A percentile compares a stretch with the other conserved stretches of the same genome.
phyloP scores from a whole-genome alignment of 2,329 filamentous ascomycete genomes.

The Pyrenophora teres region DNA sequence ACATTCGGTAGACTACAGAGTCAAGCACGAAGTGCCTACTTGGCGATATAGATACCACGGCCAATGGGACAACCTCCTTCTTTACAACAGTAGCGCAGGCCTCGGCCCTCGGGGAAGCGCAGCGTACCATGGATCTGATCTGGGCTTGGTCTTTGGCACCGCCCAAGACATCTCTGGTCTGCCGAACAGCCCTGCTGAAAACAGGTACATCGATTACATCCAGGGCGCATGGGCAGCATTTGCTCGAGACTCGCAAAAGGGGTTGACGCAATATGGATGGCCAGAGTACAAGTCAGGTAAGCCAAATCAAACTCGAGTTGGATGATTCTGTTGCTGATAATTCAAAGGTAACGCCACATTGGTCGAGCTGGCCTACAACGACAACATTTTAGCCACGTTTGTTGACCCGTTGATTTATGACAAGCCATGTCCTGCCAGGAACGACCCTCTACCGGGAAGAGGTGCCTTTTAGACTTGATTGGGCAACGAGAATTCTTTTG shows the following conservation, averaged over 20 bases:
- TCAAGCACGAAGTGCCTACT: slow-evolving; percentile 35
- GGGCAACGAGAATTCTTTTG: no score
- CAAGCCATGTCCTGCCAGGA: slow-evolving; percentile 25
- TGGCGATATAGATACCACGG: slow-evolving; percentile 48
- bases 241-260: slow-evolving; percentile 36
- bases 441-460: slow-evolving; percentile 31
- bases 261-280: slow-evolving; percentile 43
- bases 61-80: slow-evolving; percentile 42
- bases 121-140: slow-evolving; percentile 46
- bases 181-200: slow-evolving; percentile 29
- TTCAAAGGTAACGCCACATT: slow-evolving; percentile 22
- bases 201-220: slow-evolving; percentile 32
- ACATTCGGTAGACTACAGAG: slow-evolving; percentile 24
- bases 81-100: slow-evolving; percentile 36
- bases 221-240: slow-evolving; percentile 45
- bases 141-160: slow-evolving; percentile 45
- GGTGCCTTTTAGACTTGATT: slow-evolving; percentile 24
- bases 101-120: slow-evolving; percentile 36
- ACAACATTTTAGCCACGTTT: slow-evolving; percentile 22
- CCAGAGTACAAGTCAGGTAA: slow-evolving; percentile 26
- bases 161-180: slow-evolving; percentile 31
- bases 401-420: slow-evolving; percentile 28
- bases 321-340: not conserved
- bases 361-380: slow-evolving; percentile 28
- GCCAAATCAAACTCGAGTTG: not conserved